phyloP scores from a whole-genome alignment of 1,139 yeast genomes.

The Meyerozyma guilliermondii region DNA sequence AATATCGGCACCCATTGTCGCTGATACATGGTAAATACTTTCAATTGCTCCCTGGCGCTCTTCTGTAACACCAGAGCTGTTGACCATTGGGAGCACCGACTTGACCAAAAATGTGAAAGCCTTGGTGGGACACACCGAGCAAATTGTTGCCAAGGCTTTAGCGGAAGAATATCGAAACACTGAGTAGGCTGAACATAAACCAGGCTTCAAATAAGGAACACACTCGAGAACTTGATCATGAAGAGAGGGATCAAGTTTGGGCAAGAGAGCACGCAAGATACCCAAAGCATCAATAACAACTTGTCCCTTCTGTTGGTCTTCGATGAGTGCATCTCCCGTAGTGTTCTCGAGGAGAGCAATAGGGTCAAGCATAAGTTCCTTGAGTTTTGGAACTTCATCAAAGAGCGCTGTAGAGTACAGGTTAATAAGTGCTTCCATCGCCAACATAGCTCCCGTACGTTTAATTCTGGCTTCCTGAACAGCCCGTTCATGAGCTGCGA shows the following conservation, averaged over 20 bases:
- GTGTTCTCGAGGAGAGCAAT: conserved; percentile 29
- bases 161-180: conserved; percentile 90
- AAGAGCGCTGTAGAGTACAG: conserved; percentile 55
- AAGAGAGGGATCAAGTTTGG: conserved; percentile 49
- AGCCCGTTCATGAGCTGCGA: conserved; percentile 57
- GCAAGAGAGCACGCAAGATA: conserved; percentile 68
- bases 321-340: conserved; percentile 30
- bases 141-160: conserved; percentile 78
- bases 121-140: conserved; percentile 65
- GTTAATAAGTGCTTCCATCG: conserved; percentile 54
- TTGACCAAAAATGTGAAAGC: conserved; percentile 82
- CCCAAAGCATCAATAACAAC: conserved; percentile 84
- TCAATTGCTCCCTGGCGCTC: conserved; percentile 95
- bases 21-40: conserved; percentile 78
- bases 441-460: conserved; percentile 74
- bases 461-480: conserved; percentile 74
- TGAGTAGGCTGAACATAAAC: conserved; percentile 64
- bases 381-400: conserved; percentile 61
- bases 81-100: conserved; percentile 71
- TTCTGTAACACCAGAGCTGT: conserved; percentile 68
- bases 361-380: conserved; percentile 65
- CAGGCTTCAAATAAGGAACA: conserved; percentile 50
- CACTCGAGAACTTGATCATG: conserved; percentile 44
- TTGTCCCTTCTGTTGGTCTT: conserved; percentile 62
- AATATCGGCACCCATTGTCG: conserved; percentile 82